Base-by-base conservation (phyloP, 78 protist species). In the Diacronema lutheri region DNA sequence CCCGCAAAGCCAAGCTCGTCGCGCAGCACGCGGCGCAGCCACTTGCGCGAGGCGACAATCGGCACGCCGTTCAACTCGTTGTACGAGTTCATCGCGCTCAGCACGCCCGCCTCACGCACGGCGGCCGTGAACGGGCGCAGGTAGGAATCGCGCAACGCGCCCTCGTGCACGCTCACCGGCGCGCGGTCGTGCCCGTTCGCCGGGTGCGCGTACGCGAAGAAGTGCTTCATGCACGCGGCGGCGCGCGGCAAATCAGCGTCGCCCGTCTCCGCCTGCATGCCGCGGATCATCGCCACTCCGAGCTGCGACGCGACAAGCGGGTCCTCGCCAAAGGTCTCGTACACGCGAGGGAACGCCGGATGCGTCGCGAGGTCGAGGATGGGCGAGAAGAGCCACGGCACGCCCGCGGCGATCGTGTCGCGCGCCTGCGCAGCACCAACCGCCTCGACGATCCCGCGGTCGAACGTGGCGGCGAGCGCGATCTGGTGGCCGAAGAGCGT, bases 311-410 rank as follows among this genome's bases (percentile, higher is more conserved):
- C 86, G 38, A 89, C 68, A 46, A 83, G 61, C 41, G 90, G 90
- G 81, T 90, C 90, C 64, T 88, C 93, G 40, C 93, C 93, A 86
- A 90, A 86, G 25, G 93, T 90, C 60, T 90, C 93, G 85, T 90
- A 90, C 55, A 90, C 61, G 50, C 93, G 73, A 29, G 93, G 21
- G 91, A 90, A 90, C 23, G 87, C n/a, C 79, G 93, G 93, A 35
- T 88, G 82, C n/a, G 81, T 65, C 35, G 88, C 93, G 62, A 88
- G 50, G 31, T 73, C 93, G 35, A 88, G 64, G 50, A 88, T 86
- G 69, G 93, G 93, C 31, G 93, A 84, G 65, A 90, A 90, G 35
- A 89, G 72, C 93, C 93, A 90, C 33, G 93, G 93, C 55, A 90
- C 89, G 44, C 91, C 93, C 62, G 89, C 93, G n/a, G 91, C 56